A percentile compares a stretch with the other conserved stretches of the same genome.
phyloP scores from a whole-genome alignment of 2,329 filamentous ascomycete genomes.

The Nemania abortiva region DNA sequence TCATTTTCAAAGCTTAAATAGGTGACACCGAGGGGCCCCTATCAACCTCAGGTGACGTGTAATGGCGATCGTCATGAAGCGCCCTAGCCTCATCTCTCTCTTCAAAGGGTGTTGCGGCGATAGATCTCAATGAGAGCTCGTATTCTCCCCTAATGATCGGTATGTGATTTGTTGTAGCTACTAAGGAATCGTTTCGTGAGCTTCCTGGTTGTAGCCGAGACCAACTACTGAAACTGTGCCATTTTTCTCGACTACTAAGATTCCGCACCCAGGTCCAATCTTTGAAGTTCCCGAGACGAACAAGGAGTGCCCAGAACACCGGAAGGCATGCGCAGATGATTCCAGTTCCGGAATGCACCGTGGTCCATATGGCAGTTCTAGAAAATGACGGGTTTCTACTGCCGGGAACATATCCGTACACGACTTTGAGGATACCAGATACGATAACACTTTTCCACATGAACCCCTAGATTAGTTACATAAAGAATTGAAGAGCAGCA shows the following conservation, averaged over 20 bases:
- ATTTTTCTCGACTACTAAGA: background rate
- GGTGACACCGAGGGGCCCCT: background rate
- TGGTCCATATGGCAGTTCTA: constrained; percentile 41
- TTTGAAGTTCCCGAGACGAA: background rate
- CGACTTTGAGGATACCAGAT: constrained; percentile 36
- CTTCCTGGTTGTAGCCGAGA: background rate
- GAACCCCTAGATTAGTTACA: background rate
- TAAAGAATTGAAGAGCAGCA: background rate
- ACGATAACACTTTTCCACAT: constrained; percentile 30
- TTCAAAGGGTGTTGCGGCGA: background rate
- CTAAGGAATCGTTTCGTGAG: background rate
- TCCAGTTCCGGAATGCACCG: constrained; percentile 42
- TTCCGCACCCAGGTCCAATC: background rate
- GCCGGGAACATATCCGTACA: constrained; percentile 33
- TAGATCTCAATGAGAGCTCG: background rate
- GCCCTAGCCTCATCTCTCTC: background rate
- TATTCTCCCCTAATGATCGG: background rate
- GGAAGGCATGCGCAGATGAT: constrained; percentile 47
- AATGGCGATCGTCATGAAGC: background rate
- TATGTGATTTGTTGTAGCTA: background rate
- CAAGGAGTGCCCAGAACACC: constrained; percentile 38
- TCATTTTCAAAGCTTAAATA: background rate
- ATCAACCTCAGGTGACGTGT: background rate
- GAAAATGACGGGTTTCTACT: constrained; percentile 31
- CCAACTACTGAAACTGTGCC: background rate